Conservation (phyloP, 2,329 filamentous ascomycete genomes). For the Fusarium newnesense region DNA sequence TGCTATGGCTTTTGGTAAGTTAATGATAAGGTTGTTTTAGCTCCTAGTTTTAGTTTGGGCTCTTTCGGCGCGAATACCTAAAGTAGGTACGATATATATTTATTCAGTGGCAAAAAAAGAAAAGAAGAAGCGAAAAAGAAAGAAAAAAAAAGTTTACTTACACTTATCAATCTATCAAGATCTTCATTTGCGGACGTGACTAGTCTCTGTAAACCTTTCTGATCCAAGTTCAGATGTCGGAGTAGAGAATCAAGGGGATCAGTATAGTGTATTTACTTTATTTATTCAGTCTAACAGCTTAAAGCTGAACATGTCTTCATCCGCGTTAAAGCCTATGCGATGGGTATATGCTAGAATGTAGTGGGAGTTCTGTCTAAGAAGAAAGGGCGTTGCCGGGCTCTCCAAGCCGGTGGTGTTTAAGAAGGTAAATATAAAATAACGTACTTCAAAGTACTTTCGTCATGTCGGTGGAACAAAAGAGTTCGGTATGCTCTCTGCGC, state of each 20-base stretch:
- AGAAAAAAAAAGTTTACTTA: background rate
- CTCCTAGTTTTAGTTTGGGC: background rate
- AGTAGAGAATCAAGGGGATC: background rate
- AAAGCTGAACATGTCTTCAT: constrained; percentile 38
- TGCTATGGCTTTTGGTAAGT: constrained; percentile 3
- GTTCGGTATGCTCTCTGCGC: constrained; percentile 26
- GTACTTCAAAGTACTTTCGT: constrained; percentile 30
- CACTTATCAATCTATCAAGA: background rate
- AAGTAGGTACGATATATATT: background rate
- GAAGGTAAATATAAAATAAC: constrained; percentile 22
- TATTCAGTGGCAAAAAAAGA: background rate
- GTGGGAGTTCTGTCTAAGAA: constrained; percentile 30
- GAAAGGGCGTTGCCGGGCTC: constrained; percentile 11
- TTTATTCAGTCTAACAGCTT: constrained; percentile 38
- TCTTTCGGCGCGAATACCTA: background rate
- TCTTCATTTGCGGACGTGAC: background rate
- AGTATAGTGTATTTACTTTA: constrained; percentile 1
- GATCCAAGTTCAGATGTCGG: background rate
- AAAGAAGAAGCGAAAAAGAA: background rate
- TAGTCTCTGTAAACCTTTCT: background rate
- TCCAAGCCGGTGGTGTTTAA: constrained; percentile 23
- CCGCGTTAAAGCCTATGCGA: constrained; percentile 49
- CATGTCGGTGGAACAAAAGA: constrained; percentile 8
- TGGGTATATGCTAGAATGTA: constrained; percentile 52
- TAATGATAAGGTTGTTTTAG: background rate